Conservation (phyloP, 2,329 filamentous ascomycete genomes). For the Chaetomium sp. region DNA sequence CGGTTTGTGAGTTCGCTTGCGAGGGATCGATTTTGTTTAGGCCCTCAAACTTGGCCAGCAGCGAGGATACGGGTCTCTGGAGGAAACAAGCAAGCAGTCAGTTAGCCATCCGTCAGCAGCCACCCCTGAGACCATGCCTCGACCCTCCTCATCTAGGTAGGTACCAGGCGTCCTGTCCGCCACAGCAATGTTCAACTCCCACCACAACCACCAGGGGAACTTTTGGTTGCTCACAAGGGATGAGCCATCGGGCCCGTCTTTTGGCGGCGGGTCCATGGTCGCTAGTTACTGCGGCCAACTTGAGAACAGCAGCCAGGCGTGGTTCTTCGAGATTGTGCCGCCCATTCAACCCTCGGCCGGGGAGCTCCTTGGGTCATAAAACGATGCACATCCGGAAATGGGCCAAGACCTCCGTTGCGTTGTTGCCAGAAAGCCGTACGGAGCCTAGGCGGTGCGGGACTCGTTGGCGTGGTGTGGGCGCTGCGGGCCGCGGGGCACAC, state of each 20-base stretch:
- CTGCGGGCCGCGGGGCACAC: too few relatives aligned
- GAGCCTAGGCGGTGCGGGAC: too few relatives aligned
- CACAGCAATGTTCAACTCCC: too few relatives aligned
- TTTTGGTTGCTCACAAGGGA: slow-evolving; percentile 55
- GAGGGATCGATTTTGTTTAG: slow-evolving; percentile 48
- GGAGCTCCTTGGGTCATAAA: slow-evolving; percentile 21
- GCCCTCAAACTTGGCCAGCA: slow-evolving; percentile 76
- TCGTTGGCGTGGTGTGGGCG: too few relatives aligned
- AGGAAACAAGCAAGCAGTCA: slow-evolving; percentile 20
- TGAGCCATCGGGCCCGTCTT: slow-evolving; percentile 65
- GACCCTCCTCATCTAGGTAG: too few relatives aligned
- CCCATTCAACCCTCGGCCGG: slow-evolving; percentile 31
- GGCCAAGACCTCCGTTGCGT: neutral
- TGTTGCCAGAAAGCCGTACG: too few relatives aligned
- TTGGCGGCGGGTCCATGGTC: slow-evolving; percentile 38
- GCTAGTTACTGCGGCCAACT: slow-evolving; percentile 13
- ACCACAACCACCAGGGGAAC: neutral
- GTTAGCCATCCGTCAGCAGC: neutral
- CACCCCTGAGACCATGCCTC: too few relatives aligned
- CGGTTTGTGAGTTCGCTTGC: slow-evolving; percentile 25
- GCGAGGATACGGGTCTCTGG: slow-evolving; percentile 74
- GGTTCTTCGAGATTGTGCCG: slow-evolving; percentile 4
- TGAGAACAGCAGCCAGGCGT: slow-evolving; percentile 12
- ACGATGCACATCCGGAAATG: slow-evolving; percentile 13
- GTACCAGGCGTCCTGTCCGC: too few relatives aligned